Percentiles rank a stretch among this genome's conserved stretches.
Evolutionary conservation across 768 basidiomycete species (phyloP).

Genomic region (Leccinellum luteum): DNA sequence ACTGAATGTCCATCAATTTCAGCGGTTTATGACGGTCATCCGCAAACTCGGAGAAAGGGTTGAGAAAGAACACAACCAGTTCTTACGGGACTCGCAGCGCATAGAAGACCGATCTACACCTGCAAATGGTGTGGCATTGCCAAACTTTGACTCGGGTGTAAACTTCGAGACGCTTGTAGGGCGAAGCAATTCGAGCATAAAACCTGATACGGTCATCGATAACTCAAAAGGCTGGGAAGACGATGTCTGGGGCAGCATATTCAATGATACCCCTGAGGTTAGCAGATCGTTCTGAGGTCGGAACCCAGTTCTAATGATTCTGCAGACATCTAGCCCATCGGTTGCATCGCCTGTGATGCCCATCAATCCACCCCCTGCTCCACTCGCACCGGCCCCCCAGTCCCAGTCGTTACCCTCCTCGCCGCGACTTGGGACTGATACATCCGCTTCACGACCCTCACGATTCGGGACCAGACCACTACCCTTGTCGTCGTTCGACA

Average conservation of each 20-base stretch:
- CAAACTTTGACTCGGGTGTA: slow-evolving; percentile 47
- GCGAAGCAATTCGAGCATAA: slow-evolving; percentile 46
- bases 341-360: slow-evolving; percentile 14
- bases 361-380: slow-evolving; percentile 13
- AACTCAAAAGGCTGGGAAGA: slow-evolving; percentile 64
- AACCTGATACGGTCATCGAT: slow-evolving; percentile 42
- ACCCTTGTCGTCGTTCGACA: slow-evolving; percentile 36
- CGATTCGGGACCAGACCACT: slow-evolving; percentile 40
- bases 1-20: slow-evolving; percentile 83
- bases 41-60: slow-evolving; percentile 79
- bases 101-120: slow-evolving; percentile 74
- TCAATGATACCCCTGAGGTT: slow-evolving; percentile 42
- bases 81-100: slow-evolving; percentile 88
- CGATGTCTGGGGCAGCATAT: slow-evolving; percentile 82
- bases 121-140: slow-evolving; percentile 38
- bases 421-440: slow-evolving; percentile 35
- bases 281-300: background rate
- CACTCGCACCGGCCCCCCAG: slow-evolving; percentile 11
- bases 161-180: slow-evolving; percentile 90
- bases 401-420: slow-evolving; percentile 40
- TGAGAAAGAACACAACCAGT: slow-evolving; percentile 89
- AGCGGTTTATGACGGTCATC: slow-evolving; percentile 87
- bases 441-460: slow-evolving; percentile 31
- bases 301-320: slow-evolving; percentile 4
- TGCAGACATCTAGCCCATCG: slow-evolving; percentile 16